These are phyloP conservation scores for Amyloporia xantha DNA, from an alignment of 768 basidiomycete species.

Conservation along the genomic window DNA sequence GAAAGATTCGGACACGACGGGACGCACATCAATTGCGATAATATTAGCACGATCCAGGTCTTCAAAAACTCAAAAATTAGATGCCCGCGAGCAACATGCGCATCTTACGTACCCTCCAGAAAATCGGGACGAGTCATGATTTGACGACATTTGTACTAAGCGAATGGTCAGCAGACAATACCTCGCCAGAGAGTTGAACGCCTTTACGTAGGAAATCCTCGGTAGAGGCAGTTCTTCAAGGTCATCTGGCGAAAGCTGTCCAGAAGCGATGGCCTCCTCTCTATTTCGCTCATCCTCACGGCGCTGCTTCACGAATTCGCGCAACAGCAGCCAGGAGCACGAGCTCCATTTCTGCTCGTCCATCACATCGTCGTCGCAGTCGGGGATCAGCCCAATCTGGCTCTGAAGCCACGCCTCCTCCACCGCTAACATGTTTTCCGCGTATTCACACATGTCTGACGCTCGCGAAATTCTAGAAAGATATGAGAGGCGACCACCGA, in stretches of 20 bases:
- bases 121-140: constrained; percentile 86
- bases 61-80: constrained; percentile 16
- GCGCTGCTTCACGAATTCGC: constrained; percentile 61
- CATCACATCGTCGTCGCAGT: constrained; percentile 84
- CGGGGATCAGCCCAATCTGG: constrained; percentile 75
- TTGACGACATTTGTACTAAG: constrained; percentile 62
- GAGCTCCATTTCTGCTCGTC: constrained; percentile 88
- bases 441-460: constrained; percentile 54
- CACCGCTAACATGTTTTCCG: constrained; percentile 55
- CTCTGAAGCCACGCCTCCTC: constrained; percentile 79
- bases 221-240: constrained; percentile 50
- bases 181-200: constrained; percentile 8
- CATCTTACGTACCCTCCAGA: constrained; percentile 49
- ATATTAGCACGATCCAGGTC: constrained; percentile 67
- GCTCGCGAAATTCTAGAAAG: constrained; percentile 60
- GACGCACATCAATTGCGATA: constrained; percentile 69
- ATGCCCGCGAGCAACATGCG: constrained; percentile 1
- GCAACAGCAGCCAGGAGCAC: constrained; percentile 74
- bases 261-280: constrained; percentile 32
- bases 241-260: constrained; percentile 27
- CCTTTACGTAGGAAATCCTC: constrained; percentile 50
- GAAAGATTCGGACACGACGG: not conserved
- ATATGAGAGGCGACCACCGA: constrained; percentile 79
- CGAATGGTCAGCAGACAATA: constrained; percentile 3
- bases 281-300: constrained; percentile 41